Conservation (phyloP, 1,284 basidiomycete genomes). For the Ceratobasidium sp. region DNA sequence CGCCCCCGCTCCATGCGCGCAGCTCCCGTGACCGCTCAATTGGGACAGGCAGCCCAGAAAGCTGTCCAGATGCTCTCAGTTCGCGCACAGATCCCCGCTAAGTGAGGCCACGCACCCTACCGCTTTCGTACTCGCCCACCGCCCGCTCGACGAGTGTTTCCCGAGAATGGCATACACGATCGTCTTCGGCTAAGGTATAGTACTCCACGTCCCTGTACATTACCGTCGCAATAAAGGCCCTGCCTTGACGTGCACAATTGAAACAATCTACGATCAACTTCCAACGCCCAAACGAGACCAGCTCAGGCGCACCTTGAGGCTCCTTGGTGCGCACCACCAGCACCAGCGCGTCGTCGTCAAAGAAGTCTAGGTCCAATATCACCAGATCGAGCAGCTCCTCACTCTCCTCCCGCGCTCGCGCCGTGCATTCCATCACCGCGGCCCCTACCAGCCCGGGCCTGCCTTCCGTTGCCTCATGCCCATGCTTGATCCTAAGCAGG, state of each 20-base stretch:
- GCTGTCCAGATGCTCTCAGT: conserved; percentile 40
- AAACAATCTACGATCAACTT: conserved; percentile 35
- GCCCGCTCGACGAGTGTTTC: conserved; percentile 43
- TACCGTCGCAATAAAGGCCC: conserved; percentile 37
- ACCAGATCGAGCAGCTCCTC: conserved; percentile 56
- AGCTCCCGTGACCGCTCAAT: conserved; percentile 57
- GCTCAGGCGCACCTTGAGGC: conserved; percentile 58
- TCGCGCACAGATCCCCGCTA: conserved; percentile 45
- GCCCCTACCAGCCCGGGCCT: conserved; percentile 56
- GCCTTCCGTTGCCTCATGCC: conserved; percentile 55
- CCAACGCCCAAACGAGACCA: conserved; percentile 5
- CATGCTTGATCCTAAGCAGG: conserved; percentile 65
- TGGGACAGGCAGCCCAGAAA: conserved; percentile 45
- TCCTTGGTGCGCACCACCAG: conserved; percentile 67
- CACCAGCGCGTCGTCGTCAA: conserved; percentile 76
- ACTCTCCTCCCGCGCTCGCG: conserved; percentile 45
- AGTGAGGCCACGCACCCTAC: conserved; percentile 45
- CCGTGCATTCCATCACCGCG: conserved; percentile 66
- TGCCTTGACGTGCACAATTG: conserved; percentile 38
- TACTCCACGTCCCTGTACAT: conserved; percentile 41
- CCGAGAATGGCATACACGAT: conserved; percentile 57
- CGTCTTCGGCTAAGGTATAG: conserved; percentile 57
- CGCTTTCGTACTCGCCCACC: conserved; percentile 39
- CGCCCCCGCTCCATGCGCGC: conserved; percentile 64
- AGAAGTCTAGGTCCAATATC: conserved; percentile 76